A percentile compares a stretch with the other conserved stretches of the same genome.
Evolutionary conservation across 441 rosid genomes (phyloP).

Genomic region (Adansonia gregorii): DNA sequence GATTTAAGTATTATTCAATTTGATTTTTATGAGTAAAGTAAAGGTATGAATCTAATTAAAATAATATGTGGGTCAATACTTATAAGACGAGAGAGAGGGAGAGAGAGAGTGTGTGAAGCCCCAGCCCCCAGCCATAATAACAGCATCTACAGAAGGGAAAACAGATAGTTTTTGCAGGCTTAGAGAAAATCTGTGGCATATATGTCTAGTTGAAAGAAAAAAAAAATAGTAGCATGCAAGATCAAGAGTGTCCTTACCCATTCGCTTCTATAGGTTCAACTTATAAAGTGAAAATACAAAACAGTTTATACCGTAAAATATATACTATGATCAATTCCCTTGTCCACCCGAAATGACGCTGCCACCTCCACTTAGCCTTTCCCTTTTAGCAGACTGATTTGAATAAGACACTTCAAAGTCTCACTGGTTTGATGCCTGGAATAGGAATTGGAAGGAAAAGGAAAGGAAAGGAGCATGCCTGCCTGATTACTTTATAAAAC

Average conservation of each 20-base stretch:
- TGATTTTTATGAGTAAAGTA: background rate
- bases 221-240: background rate
- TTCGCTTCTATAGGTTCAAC: background rate
- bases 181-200: background rate
- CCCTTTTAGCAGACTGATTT: too few relatives aligned
- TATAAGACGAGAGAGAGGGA: background rate
- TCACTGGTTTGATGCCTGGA: too few relatives aligned
- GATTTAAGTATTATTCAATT: background rate
- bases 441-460: too few relatives aligned
- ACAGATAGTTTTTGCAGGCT: background rate
- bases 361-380: background rate
- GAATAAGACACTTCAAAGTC: too few relatives aligned
- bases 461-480: too few relatives aligned
- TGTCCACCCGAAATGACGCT: background rate
- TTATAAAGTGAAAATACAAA: background rate
- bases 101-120: background rate
- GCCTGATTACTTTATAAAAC: too few relatives aligned
- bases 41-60: background rate
- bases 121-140: background rate
- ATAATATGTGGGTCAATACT: background rate
- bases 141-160: background rate
- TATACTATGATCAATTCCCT: background rate
- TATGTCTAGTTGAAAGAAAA: background rate
- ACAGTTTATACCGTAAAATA: too few relatives aligned
- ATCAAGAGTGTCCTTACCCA: background rate